Evolutionary conservation across 1,284 basidiomycete genomes (phyloP).

Genomic region (Moniliophthora roreri): DNA sequence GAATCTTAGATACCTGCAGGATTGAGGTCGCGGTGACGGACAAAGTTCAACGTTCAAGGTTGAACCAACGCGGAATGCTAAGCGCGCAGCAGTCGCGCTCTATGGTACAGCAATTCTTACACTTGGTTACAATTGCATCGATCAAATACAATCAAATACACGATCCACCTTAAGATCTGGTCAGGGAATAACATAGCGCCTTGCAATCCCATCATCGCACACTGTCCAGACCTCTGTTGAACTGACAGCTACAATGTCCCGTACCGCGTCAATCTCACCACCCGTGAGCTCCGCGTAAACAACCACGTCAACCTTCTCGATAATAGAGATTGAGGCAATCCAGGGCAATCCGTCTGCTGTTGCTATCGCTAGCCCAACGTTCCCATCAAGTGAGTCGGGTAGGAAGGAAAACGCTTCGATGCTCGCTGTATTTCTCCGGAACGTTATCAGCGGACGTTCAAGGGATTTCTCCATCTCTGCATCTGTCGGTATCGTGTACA

Average conservation of each 20-base stretch:
- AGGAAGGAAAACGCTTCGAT: slow-evolving; percentile 56
- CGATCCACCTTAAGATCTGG: no score
- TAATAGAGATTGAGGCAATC: slow-evolving; percentile 33
- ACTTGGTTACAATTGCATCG: no score
- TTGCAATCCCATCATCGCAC: slow-evolving; percentile 58
- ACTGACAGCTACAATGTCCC: slow-evolving; percentile 32
- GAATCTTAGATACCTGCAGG: no score
- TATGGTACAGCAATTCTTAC: no score
- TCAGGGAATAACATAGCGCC: slow-evolving; percentile 35
- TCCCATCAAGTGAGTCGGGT: slow-evolving; percentile 15
- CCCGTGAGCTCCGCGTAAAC: slow-evolving; percentile 39
- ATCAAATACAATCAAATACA: no score
- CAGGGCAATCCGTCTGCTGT: slow-evolving; percentile 60
- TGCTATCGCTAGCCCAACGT: slow-evolving; percentile 45
- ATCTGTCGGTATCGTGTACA: slow-evolving; percentile 38
- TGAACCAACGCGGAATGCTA: no score
- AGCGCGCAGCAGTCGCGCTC: no score
- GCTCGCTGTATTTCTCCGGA: slow-evolving; percentile 53
- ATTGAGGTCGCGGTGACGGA: no score
- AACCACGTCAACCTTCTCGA: slow-evolving; percentile 26
- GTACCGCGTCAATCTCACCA: slow-evolving; percentile 49
- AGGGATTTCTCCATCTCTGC: slow-evolving; percentile 31
- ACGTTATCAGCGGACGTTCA: slow-evolving; percentile 37
- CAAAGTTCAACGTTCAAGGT: no score
- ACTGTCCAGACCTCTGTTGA: slow-evolving; percentile 56